Evolutionary conservation across 2,329 filamentous ascomycete genomes (phyloP), one percentile per base, ranked within the genome.

Genomic region (Blastomyces gilchristii): DNA sequence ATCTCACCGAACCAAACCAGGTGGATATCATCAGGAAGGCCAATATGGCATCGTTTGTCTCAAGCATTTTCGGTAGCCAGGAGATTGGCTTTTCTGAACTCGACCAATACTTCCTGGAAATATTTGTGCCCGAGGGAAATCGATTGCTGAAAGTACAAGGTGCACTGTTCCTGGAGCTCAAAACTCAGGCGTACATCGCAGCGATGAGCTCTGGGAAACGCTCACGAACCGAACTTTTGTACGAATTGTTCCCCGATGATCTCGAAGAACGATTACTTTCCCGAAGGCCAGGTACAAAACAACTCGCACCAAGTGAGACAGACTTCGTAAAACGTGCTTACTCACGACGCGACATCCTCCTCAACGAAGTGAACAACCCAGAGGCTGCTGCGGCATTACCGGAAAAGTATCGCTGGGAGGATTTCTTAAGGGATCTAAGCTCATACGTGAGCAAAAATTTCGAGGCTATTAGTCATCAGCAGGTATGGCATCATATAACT

Each of bases 111-210:
- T 87, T 87, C 69, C 76, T 87, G 31, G 81, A 86, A 54, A 84
- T 83, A 0, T 87, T 87, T 69, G 82, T 86, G 9, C 82, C 83
- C 0, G 80, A 85, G 62, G 82, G 83, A 31, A 80, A 79, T 47
- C 78, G 82, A 12, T 71, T 88, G 28, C 73, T 85, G 25, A 85
- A 85, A 67, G 82, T 81, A 65, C 84, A 86, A 68, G 83, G 82
- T 1, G 79, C 81, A 16, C 75, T 88, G 34, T 86, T 82, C 67
- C 77, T 87, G 16, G 85, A 87, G 65, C 74, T 88, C 22, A 88
- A 88, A 73, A 87, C 85, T 1, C 85, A 87, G 70, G 84, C 85
- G 16, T 87, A 86, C 68, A 84, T 87, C 63, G 84, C 83, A 3
- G 82, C 83, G 3, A 77, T 85, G 69, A 81, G 83, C 66, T 82